Conservation (phyloP, 2,329 filamentous ascomycete species). For the Cladosporium phlei region DNA sequence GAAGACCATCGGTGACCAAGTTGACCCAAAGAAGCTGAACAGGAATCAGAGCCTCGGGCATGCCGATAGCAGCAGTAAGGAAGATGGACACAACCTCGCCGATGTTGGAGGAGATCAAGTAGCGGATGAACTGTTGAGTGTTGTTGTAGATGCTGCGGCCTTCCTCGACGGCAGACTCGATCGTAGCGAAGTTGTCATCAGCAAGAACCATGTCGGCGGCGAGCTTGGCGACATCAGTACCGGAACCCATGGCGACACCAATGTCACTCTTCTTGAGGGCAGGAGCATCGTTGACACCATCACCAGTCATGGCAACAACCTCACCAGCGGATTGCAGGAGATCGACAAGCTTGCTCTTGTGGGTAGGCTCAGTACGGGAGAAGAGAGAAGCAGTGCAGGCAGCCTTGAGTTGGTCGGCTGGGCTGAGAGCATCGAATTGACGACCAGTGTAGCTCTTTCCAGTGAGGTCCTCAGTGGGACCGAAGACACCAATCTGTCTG, state of each 20-base stretch:
- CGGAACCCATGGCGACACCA: constrained; percentile 96
- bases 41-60: constrained; percentile 95
- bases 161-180: constrained; percentile 92
- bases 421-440: constrained; percentile 82
- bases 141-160: constrained; percentile 99
- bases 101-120: constrained; percentile 98
- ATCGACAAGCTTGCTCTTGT: constrained; percentile 98
- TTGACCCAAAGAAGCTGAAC: constrained; percentile 99
- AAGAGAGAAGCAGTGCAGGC: constrained; percentile 85
- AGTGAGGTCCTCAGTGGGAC: constrained; percentile 69
- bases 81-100: constrained; percentile 99
- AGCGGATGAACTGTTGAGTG: constrained; percentile 98
- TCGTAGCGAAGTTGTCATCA: constrained; percentile 98
- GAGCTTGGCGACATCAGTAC: constrained; percentile 93
- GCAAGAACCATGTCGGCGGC: constrained; percentile 98
- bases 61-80: constrained; percentile 88
- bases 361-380: constrained; percentile 88
- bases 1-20: constrained; percentile 92
- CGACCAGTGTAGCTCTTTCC: constrained; percentile 95
- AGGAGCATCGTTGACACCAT: constrained; percentile 96
- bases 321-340: constrained; percentile 88
- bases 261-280: constrained; percentile 98
- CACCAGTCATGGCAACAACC: constrained; percentile 98
- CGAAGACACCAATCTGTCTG: constrained; percentile 93
- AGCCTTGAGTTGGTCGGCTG: constrained; percentile 74